phyloP scores from a whole-genome alignment of 306 rosid species.

The Quercus gilva region DNA sequence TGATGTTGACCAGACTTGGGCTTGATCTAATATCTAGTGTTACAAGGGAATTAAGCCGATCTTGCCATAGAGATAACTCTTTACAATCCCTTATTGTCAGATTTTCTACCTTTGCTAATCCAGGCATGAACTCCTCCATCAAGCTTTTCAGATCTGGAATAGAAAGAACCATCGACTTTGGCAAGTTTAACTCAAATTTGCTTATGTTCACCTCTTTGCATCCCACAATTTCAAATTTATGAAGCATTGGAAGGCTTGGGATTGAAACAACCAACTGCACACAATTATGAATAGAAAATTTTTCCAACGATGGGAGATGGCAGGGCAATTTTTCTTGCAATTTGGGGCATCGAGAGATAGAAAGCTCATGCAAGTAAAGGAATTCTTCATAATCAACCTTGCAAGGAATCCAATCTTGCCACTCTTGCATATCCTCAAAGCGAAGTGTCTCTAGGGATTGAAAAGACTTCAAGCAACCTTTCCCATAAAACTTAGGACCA shows the following conservation, averaged over 20 bases:
- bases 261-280: background rate
- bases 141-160: background rate
- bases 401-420: background rate
- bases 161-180: background rate
- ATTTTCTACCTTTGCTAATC: too few relatives aligned
- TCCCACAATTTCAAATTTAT: background rate
- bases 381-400: background rate
- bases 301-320: background rate
- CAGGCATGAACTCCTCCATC: too few relatives aligned
- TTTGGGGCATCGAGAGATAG: background rate
- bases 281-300: background rate
- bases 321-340: background rate
- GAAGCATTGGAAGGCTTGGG: background rate
- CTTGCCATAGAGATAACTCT: too few relatives aligned
- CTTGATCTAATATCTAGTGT: too few relatives aligned
- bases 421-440: background rate
- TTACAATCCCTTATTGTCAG: too few relatives aligned
- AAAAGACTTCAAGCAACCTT: background rate
- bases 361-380: background rate
- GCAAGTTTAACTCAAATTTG: background rate
- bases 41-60: too few relatives aligned
- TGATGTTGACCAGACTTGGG: too few relatives aligned
- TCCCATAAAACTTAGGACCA: slow-evolving; percentile 4
- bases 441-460: background rate
- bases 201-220: background rate